Base-by-base conservation (phyloP, 495 filamentous ascomycete species). In the Hypoxylon fragiforme region DNA sequence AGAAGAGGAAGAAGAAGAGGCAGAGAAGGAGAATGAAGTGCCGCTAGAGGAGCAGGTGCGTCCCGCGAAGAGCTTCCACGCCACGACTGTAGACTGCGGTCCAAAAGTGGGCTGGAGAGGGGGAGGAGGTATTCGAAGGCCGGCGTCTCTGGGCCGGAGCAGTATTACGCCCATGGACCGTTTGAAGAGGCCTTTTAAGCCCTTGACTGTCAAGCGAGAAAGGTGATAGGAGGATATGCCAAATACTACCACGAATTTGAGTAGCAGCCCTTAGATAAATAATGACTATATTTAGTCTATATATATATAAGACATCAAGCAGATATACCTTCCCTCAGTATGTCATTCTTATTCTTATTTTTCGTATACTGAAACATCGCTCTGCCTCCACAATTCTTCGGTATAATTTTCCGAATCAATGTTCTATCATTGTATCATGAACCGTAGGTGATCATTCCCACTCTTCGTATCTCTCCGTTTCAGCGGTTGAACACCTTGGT, bases 181-280 rank as follows among this genome's bases (percentile, higher is more conserved):
- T 61, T 49, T 77, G 44, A 62, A 69, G 32, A 75, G 66, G 45
- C 76, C 76, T 28, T 79, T 77, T 46, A 77, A 76, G 64, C 73
- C 72, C 14, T 56, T 76, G 56, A 76, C 72, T 7, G 70, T 78
- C 1, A 77, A 67, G 43, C 67, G 69, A 42, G 63, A 60, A 24
- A 14, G 48, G 12, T 51, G 40, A 50, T 26, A 34, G 3, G 13
- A 13, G 18, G 16, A 1, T 28, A 43, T n/a, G n/a, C 21, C 20
- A 2, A 43, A 36, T 50, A 19, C 14, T n/a, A n/a, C n/a, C n/a
- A n/a, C n/a, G n/a, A n/a, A n/a, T n/a, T n/a, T n/a, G n/a, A n/a
- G n/a, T n/a, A n/a, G n/a, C n/a, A n/a, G n/a, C n/a, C n/a, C n/a
- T n/a, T n/a, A n/a, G n/a, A n/a, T n/a, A n/a, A n/a, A n/a, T n/a